Evolutionary conservation across 768 basidiomycete genomes (phyloP).

Genomic region (Brasilioporus rufonigricans): DNA sequence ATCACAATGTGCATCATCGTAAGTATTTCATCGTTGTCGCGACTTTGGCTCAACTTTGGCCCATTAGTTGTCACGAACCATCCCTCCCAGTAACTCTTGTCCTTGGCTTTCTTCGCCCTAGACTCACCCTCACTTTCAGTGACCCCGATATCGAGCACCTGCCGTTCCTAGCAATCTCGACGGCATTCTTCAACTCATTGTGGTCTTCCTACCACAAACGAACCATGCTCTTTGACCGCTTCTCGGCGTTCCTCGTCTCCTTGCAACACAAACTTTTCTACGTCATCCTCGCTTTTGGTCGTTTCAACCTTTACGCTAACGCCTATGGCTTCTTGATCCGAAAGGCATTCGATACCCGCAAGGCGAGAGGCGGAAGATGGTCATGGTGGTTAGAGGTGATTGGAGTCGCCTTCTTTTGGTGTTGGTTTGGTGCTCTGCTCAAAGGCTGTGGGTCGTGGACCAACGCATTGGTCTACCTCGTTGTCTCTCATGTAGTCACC

Average conservation of each 20-base stretch:
- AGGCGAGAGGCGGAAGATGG: constrained; percentile 70
- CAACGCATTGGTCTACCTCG: constrained; percentile 66
- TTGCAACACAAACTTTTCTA: constrained; percentile 94
- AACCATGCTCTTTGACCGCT: constrained; percentile 72
- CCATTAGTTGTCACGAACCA: constrained; percentile 91
- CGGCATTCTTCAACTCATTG: constrained; percentile 78
- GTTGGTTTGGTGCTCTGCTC: constrained; percentile 78
- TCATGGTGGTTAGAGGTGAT: constrained; percentile 74
- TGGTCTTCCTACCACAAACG: constrained; percentile 97
- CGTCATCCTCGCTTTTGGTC: constrained; percentile 81
- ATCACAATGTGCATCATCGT: constrained; percentile 97
- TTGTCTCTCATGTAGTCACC: constrained; percentile 82
- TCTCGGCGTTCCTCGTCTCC: constrained; percentile 62
- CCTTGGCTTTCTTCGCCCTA: not conserved
- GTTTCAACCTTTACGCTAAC: constrained; percentile 92
- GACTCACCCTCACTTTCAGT: constrained; percentile 36
- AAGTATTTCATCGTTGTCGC: constrained; percentile 36
- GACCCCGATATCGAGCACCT: constrained; percentile 86
- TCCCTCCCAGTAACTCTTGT: constrained; percentile 75
- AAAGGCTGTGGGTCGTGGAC: constrained; percentile 69
- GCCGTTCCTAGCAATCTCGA: constrained; percentile 93
- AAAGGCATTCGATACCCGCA: constrained; percentile 61
- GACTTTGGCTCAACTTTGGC: constrained; percentile 4
- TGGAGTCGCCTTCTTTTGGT: constrained; percentile 82
- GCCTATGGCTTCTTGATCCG: constrained; percentile 76